Evolutionary conservation across 208 protist genomes (phyloP).

Genomic region (Trypanosoma lewisi): DNA sequence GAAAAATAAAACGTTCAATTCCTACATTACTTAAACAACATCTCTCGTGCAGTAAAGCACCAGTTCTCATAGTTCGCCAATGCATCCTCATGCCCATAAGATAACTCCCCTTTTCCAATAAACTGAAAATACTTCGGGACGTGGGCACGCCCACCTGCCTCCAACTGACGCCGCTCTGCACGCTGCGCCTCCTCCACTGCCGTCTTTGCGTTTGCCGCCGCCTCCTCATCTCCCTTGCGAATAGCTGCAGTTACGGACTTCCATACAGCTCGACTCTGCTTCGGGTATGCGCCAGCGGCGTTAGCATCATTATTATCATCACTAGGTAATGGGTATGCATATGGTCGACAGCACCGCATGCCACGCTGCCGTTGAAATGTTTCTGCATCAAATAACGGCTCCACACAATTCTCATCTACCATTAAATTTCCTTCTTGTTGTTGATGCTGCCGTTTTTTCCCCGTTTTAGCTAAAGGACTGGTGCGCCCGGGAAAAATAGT

Average conservation of each 20-base stretch:
- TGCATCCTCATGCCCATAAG: constrained; percentile 2
- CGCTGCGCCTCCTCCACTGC: constrained; percentile 22
- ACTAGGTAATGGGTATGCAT: not conserved
- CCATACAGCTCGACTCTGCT: constrained; percentile 25
- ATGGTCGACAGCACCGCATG: not conserved
- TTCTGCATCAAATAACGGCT: constrained; percentile 20
- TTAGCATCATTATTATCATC: not conserved
- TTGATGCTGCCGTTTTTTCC: not conserved
- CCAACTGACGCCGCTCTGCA: constrained; percentile 16
- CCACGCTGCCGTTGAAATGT: constrained; percentile 2
- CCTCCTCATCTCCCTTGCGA: constrained; percentile 15
- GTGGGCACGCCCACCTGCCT: not conserved
- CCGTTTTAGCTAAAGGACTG: not conserved
- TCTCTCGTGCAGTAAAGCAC: constrained; percentile 12
- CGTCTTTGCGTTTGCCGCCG: constrained; percentile 18
- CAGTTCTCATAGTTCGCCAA: constrained; percentile 14
- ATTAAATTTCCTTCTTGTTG: not conserved
- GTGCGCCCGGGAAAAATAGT: not conserved
- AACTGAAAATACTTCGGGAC: constrained; percentile 21
- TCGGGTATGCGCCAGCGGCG: not conserved
- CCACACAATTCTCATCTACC: not conserved
- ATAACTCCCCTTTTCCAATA: constrained; percentile 5
- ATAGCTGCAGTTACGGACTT: constrained; percentile 18
- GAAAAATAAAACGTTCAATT: not conserved
- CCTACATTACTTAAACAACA: constrained; percentile 5